Conservation (phyloP, 176 grass and related monocot genomes). For the Secale cereale region DNA sequence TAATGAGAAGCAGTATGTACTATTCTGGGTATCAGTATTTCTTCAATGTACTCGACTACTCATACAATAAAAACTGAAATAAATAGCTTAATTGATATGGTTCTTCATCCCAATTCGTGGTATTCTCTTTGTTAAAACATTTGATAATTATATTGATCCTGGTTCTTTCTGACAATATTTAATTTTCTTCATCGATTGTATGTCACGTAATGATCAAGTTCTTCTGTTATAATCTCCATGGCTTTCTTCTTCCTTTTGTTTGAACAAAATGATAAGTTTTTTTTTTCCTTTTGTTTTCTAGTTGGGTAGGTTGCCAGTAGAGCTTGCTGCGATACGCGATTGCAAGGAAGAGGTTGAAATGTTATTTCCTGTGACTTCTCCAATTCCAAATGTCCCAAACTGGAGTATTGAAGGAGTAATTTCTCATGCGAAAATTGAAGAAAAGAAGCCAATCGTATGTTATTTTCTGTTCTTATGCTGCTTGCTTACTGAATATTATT, state of each 20-base stretch:
- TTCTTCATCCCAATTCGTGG: neutral
- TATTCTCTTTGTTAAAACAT: neutral
- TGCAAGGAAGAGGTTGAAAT: constrained; percentile 42
- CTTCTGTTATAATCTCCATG: neutral
- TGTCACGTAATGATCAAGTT: neutral
- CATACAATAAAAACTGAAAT: neutral
- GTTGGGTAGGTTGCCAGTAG: constrained; percentile 12
- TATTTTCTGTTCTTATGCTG: neutral
- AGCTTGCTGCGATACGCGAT: constrained; percentile 11
- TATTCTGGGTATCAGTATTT: too few species aligned
- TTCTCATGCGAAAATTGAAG: constrained; percentile 19
- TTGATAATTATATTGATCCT: neutral
- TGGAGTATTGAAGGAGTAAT: constrained; percentile 47
- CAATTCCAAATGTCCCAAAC: constrained; percentile 27
- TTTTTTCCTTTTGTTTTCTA: neutral
- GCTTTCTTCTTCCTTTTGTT: neutral
- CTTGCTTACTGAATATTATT: neutral
- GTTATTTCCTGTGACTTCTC: constrained; percentile 39
- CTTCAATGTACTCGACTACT: too few species aligned
- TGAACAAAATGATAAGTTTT: neutral
- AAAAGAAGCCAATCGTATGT: constrained; percentile 25
- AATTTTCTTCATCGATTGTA: neutral
- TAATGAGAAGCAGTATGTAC: neutral
- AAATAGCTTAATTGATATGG: neutral
- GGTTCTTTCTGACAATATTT: neutral